A percentile compares a stretch with the other conserved stretches of the same genome.
phyloP scores from a whole-genome alignment of 305 asterid species.

The Fraxinus ornus region DNA sequence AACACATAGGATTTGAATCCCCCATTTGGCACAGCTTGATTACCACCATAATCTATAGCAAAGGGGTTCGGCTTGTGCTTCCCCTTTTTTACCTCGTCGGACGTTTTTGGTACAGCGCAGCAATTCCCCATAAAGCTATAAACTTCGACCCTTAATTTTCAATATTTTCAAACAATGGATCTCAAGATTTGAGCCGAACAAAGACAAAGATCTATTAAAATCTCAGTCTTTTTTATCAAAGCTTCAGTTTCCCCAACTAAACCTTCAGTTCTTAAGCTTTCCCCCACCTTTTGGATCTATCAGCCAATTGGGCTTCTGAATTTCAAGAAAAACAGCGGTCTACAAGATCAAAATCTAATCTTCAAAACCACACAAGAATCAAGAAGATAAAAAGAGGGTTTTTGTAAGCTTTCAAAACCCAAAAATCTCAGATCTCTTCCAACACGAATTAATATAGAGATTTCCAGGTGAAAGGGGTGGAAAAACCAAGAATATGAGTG shows the following conservation, averaged over 20 bases:
- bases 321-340: not conserved
- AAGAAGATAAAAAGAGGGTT: not conserved
- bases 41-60: not conserved
- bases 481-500: not conserved
- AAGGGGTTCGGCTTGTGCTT: conserved; percentile 1
- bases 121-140: not conserved
- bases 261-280: not conserved
- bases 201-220: not conserved
- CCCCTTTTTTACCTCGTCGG: not conserved
- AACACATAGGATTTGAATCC: not conserved
- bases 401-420: not conserved
- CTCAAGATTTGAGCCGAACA: not conserved
- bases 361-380: not conserved
- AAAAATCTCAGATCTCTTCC: not conserved
- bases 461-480: not conserved
- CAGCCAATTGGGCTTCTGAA: not conserved
- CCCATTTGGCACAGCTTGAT: not conserved
- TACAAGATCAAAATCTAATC: not conserved
- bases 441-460: not conserved
- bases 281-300: not conserved
- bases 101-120: not conserved
- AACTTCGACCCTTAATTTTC: not conserved
- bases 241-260: not conserved
- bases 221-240: not conserved
- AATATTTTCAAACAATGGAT: not conserved